These are phyloP conservation scores for Naganishia onofrii DNA, from an alignment of 768 basidiomycete species.

Conservation along the genomic window DNA sequence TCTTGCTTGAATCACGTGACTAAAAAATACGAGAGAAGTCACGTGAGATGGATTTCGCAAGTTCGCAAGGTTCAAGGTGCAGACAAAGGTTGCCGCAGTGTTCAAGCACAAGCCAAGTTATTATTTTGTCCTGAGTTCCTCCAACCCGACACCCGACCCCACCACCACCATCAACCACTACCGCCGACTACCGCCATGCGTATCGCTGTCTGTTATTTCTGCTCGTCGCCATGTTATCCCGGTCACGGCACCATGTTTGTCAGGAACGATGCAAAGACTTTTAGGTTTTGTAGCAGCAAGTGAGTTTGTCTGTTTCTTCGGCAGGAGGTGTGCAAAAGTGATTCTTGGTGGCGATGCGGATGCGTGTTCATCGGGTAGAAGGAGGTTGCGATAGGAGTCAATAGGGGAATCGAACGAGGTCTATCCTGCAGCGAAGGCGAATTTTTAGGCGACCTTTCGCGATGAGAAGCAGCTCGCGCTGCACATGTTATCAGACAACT, in stretches of 20 bases:
- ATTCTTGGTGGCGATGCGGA: too few relatives aligned
- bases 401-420: too few relatives aligned
- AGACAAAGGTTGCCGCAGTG: neutral
- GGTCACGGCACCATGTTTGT: conserved; percentile 66
- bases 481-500: neutral
- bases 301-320: conserved; percentile 54
- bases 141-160: too few relatives aligned
- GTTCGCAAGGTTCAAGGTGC: neutral
- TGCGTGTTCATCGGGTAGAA: too few relatives aligned
- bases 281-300: conserved; percentile 97
- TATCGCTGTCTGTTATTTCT: conserved; percentile 28
- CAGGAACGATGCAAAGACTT: conserved; percentile 95
- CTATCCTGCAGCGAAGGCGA: too few relatives aligned
- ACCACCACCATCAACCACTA: neutral
- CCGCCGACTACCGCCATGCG: conserved; percentile 11
- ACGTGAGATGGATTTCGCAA: conserved; percentile 3
- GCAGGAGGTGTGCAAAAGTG: neutral
- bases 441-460: too few relatives aligned
- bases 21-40: conserved; percentile 1
- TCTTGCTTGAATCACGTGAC: conserved; percentile 7
- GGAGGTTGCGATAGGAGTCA: too few relatives aligned
- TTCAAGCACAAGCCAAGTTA: neutral
- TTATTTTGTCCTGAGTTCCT: too few relatives aligned
- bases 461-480: too few relatives aligned
- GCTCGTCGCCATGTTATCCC: conserved; percentile 26